A percentile compares a stretch with the other conserved stretches of the same genome.
These are phyloP conservation scores for Marasmius fiardii DNA, from an alignment of 1,284 basidiomycete genomes.

Conservation along the genomic window DNA sequence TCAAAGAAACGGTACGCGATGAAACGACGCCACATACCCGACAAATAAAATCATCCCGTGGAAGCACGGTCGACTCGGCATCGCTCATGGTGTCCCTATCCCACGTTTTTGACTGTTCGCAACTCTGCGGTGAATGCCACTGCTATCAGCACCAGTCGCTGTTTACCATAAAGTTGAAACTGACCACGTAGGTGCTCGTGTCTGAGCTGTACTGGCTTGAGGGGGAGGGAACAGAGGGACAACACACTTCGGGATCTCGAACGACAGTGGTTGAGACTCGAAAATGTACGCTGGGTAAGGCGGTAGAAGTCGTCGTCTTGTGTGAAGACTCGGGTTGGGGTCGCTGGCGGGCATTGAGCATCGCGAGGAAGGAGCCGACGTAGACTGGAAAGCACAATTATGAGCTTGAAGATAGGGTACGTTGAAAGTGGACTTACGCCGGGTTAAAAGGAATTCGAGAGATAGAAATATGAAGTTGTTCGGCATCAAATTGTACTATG, in stretches of 20 bases:
- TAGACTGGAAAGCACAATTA: slow-evolving; percentile 34
- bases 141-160: too few relatives aligned
- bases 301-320: neutral
- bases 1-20: too few relatives aligned
- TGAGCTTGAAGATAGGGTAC: neutral
- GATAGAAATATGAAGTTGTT: slow-evolving; percentile 46
- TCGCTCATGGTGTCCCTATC: too few relatives aligned
- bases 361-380: slow-evolving; percentile 49
- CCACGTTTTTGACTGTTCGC: too few relatives aligned
- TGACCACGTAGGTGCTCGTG: slow-evolving; percentile 6
- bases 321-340: slow-evolving; percentile 6
- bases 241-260: neutral
- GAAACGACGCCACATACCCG: too few relatives aligned
- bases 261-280: neutral
- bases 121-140: too few relatives aligned
- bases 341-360: slow-evolving; percentile 39
- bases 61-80: neutral
- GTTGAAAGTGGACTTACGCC: neutral
- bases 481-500: slow-evolving; percentile 41
- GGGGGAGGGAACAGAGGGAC: neutral
- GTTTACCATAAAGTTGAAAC: neutral
- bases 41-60: too few relatives aligned
- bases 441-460: slow-evolving; percentile 37
- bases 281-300: neutral
- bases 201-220: neutral